A percentile compares a stretch with the other conserved stretches of the same genome.
Conservation (phyloP, 352 stramenopile species). For the Phytophthora ramorum region DNA sequence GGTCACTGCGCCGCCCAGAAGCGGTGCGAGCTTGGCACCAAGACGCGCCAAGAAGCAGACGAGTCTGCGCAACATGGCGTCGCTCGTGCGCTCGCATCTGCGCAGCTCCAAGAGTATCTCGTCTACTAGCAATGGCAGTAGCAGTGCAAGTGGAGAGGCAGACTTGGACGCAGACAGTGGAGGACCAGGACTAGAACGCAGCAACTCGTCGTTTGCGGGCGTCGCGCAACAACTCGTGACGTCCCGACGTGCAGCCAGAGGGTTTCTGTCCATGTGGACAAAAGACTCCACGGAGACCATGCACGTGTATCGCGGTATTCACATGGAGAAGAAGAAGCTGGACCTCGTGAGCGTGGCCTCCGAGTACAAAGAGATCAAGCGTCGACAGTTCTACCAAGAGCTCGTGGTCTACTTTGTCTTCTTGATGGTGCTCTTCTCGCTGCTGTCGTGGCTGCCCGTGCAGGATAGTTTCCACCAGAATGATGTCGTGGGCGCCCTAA, state of each 20-base stretch:
- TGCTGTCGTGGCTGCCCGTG: constrained; percentile 81
- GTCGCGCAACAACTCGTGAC: constrained; percentile 81
- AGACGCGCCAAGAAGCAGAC: constrained; percentile 49
- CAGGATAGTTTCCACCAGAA: constrained; percentile 88
- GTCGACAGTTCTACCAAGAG: constrained; percentile 89
- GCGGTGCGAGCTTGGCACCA: constrained; percentile 2
- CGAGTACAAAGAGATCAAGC: constrained; percentile 91
- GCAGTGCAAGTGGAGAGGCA: background rate
- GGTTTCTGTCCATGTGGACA: constrained; percentile 83
- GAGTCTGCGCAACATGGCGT: constrained; percentile 73
- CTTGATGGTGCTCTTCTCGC: constrained; percentile 76
- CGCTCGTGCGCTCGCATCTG: constrained; percentile 67
- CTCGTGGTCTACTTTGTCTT: constrained; percentile 88
- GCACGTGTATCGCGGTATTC: constrained; percentile 84
- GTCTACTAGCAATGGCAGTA: constrained; percentile 2
- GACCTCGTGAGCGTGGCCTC: constrained; percentile 73
- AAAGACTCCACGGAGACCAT: constrained; percentile 48
- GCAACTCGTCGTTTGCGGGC: constrained; percentile 69
- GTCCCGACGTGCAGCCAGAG: constrained; percentile 67
- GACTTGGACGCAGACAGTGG: constrained; percentile 7
- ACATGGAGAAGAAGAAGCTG: constrained; percentile 93
- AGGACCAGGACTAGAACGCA: constrained; percentile 22
- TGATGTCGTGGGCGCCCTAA: constrained; percentile 79
- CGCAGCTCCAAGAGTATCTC: constrained; percentile 44
- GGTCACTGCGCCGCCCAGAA: constrained; percentile 16